Evolutionary conservation across 495 filamentous ascomycete species (phyloP).

Genomic region (Aspergillus coremiiformis): DNA sequence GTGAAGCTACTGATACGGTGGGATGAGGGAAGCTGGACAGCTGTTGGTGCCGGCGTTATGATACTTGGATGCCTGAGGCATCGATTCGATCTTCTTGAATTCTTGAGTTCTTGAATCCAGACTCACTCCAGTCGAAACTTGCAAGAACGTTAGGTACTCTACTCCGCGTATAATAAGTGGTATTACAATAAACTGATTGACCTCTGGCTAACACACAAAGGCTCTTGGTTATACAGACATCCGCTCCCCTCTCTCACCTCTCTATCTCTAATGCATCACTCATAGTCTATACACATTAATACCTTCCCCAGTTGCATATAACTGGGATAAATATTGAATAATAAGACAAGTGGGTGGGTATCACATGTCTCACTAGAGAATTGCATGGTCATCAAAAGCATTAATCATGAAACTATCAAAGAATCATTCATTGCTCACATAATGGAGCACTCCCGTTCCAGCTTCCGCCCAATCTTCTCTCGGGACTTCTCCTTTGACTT

Average conservation of each 20-base stretch:
- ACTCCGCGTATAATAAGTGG: no score
- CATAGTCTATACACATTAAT: neutral
- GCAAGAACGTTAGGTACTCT: no score
- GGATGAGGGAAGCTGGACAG: conserved; percentile 9
- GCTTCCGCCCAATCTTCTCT: conserved; percentile 41
- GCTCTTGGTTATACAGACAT: neutral
- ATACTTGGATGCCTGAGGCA: conserved; percentile 7
- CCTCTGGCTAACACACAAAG: no score
- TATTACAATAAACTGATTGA: no score
- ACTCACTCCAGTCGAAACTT: no score
- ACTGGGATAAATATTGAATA: neutral
- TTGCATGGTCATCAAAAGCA: neutral
- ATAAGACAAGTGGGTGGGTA: conserved; percentile 2
- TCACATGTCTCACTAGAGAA: conserved; percentile 2
- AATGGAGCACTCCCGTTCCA: conserved; percentile 63
- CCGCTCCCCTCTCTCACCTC: neutral
- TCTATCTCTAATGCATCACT: neutral
- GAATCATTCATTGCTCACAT: conserved; percentile 10
- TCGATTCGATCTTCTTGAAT: no score
- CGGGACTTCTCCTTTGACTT: conserved; percentile 37
- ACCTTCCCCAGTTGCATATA: neutral
- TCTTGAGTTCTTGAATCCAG: no score
- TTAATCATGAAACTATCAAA: neutral
- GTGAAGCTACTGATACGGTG: conserved; percentile 9
- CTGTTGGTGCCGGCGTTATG: conserved; percentile 9